phyloP scores from a whole-genome alignment of 345 rosid species.

The Pelargonium nanum region DNA sequence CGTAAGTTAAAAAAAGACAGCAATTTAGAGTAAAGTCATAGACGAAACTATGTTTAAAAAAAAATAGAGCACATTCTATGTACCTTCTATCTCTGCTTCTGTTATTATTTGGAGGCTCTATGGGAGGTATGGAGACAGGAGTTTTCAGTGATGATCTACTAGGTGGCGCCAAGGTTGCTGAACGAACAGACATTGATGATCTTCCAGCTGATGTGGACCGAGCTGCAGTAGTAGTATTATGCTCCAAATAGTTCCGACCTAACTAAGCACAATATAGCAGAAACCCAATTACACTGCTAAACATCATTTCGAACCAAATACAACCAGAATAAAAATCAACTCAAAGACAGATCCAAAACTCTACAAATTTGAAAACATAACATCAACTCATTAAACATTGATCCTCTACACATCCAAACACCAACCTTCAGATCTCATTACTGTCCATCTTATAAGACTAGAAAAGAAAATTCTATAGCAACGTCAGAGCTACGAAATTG shows the following conservation, averaged over 20 bases:
- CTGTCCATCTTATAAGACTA: background rate
- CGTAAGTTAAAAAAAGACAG: too few species aligned
- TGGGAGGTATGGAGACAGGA: slow-evolving; percentile 42
- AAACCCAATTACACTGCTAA: slow-evolving; percentile 6
- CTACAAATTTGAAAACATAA: too few species aligned
- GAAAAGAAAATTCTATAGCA: background rate
- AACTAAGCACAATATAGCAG: slow-evolving; percentile 46
- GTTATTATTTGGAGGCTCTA: slow-evolving; percentile 35
- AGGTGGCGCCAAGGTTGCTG: slow-evolving; percentile 39
- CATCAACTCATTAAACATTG: too few species aligned
- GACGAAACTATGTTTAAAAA: background rate
- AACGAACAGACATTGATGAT: slow-evolving; percentile 37
- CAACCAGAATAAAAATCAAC: slow-evolving; percentile 12
- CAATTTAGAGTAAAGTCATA: background rate
- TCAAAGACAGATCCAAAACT: background rate
- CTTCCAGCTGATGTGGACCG: slow-evolving; percentile 85
- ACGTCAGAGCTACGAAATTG: background rate
- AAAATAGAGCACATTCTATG: background rate
- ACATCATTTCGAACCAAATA: background rate
- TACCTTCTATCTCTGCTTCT: slow-evolving; percentile 42
- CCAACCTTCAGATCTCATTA: background rate
- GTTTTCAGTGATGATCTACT: slow-evolving; percentile 49
- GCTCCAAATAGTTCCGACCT: slow-evolving; percentile 67
- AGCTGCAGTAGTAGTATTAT: slow-evolving; percentile 26
- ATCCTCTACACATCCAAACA: too few species aligned